Evolutionary conservation across 306 rosid genomes (phyloP).

Genomic region (Rosa rugosa): DNA sequence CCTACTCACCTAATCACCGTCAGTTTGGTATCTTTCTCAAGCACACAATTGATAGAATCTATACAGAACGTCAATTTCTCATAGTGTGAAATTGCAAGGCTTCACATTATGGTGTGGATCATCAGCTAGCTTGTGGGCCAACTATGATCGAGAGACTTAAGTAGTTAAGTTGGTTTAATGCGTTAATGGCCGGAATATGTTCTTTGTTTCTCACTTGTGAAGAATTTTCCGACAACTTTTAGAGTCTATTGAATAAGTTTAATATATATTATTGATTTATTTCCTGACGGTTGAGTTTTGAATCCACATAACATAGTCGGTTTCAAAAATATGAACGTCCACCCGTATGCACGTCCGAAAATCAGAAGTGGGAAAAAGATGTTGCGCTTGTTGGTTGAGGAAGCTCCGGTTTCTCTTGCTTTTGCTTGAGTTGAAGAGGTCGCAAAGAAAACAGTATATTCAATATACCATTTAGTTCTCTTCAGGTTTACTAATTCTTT

Average conservation of each 20-base stretch:
- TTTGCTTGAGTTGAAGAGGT: too few relatives aligned
- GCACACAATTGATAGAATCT: not conserved
- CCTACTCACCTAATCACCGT: conserved; percentile 14
- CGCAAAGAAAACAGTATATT: too few relatives aligned
- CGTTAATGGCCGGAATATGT: not conserved
- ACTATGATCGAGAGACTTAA: not conserved
- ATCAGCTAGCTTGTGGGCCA: not conserved
- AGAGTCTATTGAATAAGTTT: not conserved
- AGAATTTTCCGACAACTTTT: not conserved
- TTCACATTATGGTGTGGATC: conserved; percentile 11
- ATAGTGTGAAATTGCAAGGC: not conserved
- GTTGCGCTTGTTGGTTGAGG: too few relatives aligned
- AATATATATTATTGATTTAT: not conserved
- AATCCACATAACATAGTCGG: not conserved
- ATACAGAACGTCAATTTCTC: not conserved
- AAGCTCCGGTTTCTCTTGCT: too few relatives aligned
- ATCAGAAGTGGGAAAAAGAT: too few relatives aligned
- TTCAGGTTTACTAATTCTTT: too few relatives aligned
- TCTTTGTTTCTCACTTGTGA: not conserved
- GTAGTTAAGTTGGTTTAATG: not conserved
- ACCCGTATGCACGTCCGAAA: too few relatives aligned
- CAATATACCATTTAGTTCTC: too few relatives aligned
- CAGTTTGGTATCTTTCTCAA: not conserved
- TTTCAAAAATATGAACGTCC: too few relatives aligned
- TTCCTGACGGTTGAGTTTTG: not conserved